These are phyloP conservation scores for Syzygium grande DNA, from an alignment of 345 rosid genomes.

Conservation along the genomic window DNA sequence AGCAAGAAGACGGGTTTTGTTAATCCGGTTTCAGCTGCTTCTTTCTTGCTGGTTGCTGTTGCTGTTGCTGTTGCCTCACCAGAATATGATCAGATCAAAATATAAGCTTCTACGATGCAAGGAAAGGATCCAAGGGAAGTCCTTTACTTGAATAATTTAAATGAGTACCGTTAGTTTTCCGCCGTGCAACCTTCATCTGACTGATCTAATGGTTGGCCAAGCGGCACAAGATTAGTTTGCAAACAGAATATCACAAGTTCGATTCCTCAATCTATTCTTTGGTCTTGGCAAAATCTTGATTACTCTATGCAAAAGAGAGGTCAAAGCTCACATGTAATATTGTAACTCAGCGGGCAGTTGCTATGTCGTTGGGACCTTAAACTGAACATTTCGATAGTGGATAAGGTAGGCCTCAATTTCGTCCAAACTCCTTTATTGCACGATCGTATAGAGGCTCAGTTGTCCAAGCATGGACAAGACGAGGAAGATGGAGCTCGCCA, in stretches of 20 bases:
- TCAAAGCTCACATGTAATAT: not conserved
- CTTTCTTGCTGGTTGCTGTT: not conserved
- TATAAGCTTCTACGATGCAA: not conserved
- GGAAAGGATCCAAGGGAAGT: not conserved
- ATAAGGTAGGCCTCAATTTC: not conserved
- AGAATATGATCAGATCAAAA: not conserved
- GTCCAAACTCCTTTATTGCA: not conserved
- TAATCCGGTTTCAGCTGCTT: not conserved
- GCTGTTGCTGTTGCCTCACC: not conserved
- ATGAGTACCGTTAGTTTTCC: not conserved
- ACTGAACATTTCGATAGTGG: not conserved
- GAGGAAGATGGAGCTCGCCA: too few relatives aligned
- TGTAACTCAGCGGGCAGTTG: not conserved
- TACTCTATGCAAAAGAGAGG: not conserved
- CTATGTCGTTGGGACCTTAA: not conserved
- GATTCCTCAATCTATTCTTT: not conserved
- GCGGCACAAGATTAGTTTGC: not conserved
- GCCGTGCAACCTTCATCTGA: not conserved
- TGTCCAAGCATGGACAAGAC: too few relatives aligned
- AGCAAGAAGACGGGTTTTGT: not conserved
- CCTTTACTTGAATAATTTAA: not conserved
- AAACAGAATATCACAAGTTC: not conserved
- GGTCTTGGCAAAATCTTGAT: not conserved
- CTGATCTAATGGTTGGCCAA: not conserved
- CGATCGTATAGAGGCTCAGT: too few relatives aligned